These are phyloP conservation scores for Turritis glabra DNA, from an alignment of 345 rosid species.

Conservation along the genomic window DNA sequence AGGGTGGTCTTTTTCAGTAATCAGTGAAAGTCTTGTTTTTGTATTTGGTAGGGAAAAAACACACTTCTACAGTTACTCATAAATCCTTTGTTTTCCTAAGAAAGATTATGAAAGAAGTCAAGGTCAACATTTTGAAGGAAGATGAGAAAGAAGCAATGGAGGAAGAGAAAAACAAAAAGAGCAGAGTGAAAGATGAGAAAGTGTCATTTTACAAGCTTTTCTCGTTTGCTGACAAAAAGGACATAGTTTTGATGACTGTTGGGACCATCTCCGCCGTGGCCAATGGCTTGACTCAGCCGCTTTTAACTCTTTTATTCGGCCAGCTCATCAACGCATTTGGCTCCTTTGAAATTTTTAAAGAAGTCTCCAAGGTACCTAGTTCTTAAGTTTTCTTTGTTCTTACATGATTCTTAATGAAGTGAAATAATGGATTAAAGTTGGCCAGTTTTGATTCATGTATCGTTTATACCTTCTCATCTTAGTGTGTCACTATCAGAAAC, in stretches of 20 bases:
- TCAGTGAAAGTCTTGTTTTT: neutral
- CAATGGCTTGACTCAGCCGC: constrained; percentile 43
- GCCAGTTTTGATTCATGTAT: no score
- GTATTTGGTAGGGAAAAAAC: neutral
- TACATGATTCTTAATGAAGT: no score
- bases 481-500: neutral
- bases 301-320: constrained; percentile 41
- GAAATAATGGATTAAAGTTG: no score
- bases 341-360: neutral
- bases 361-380: constrained; percentile 37
- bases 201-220: constrained; percentile 43
- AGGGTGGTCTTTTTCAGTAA: neutral
- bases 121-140: neutral
- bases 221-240: constrained; percentile 39
- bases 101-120: neutral
- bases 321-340: constrained; percentile 42
- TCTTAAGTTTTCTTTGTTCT: no score
- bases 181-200: constrained; percentile 27
- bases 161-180: neutral
- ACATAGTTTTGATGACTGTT: constrained; percentile 37
- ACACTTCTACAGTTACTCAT: neutral
- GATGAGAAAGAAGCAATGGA: constrained; percentile 1
- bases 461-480: neutral
- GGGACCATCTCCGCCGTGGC: constrained; percentile 36
- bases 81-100: no score